Percentiles rank a stretch among this genome's conserved stretches.
These are phyloP conservation scores for Scutellaria barbata DNA, from an alignment of 257 asterid species.

Conservation along the genomic window DNA sequence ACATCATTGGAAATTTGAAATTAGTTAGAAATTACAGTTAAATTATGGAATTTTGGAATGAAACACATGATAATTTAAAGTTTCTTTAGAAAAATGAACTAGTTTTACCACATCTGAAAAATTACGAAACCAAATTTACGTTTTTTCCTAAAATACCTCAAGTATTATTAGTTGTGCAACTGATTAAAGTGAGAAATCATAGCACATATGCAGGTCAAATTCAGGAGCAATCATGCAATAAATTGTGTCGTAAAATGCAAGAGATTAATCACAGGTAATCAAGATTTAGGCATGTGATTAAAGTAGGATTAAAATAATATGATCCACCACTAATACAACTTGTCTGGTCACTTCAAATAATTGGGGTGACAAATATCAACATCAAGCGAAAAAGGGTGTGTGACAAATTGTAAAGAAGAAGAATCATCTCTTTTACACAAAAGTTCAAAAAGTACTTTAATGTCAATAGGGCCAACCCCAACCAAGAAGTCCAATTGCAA, in stretches of 20 bases:
- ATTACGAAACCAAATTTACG: too few species aligned
- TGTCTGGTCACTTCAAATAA: slow-evolving; percentile 35
- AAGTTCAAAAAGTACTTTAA: slow-evolving; percentile 47
- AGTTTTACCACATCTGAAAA: too few species aligned
- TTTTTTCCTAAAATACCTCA: too few species aligned
- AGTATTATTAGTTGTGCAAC: too few species aligned
- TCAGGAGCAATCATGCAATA: background rate
- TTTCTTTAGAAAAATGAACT: too few species aligned
- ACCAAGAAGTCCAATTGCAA: slow-evolving; percentile 30
- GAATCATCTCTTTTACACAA: slow-evolving; percentile 35
- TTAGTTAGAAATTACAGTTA: background rate
- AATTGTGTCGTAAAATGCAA: slow-evolving; percentile 29
- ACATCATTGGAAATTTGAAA: background rate
- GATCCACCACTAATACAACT: slow-evolving; percentile 34
- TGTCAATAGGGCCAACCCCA: slow-evolving; percentile 31
- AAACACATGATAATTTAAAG: too few species aligned
- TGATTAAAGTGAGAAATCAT: too few species aligned
- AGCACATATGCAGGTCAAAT: slow-evolving; percentile 6
- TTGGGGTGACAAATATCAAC: slow-evolving; percentile 34
- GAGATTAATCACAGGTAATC: slow-evolving; percentile 29
- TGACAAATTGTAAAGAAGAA: slow-evolving; percentile 65
- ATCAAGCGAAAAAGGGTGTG: slow-evolving; percentile 37
- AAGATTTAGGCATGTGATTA: slow-evolving; percentile 18
- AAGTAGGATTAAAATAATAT: slow-evolving; percentile 19
- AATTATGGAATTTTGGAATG: too few species aligned